phyloP scores from a whole-genome alignment of 2,329 filamentous ascomycete species.

The Neonectria coccinea region DNA sequence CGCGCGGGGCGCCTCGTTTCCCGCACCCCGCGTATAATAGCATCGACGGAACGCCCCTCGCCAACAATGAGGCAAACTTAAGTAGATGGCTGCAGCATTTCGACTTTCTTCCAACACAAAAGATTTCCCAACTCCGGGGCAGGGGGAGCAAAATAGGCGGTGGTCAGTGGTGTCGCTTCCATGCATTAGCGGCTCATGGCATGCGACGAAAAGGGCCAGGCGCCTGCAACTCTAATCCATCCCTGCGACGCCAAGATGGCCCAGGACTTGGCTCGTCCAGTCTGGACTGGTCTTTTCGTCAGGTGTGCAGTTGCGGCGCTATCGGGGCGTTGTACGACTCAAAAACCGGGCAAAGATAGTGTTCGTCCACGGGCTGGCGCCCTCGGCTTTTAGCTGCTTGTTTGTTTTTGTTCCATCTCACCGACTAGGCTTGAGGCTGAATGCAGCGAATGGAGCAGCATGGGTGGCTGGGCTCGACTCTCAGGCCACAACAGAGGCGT shows the following conservation, averaged over 20 bases:
- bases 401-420: no score
- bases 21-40: background rate
- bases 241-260: slow-evolving; percentile 35
- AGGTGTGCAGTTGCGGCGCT: slow-evolving; percentile 30
- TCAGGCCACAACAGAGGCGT: no score
- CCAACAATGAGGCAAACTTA: background rate
- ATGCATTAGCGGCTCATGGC: slow-evolving; percentile 39
- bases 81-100: no score
- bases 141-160: slow-evolving; percentile 31
- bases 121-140: background rate
- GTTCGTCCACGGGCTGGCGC: background rate
- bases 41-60: background rate
- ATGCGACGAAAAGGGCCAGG: slow-evolving; percentile 32
- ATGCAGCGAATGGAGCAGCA: no score
- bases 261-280: slow-evolving; percentile 31
- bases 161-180: slow-evolving; percentile 39
- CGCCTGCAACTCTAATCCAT: slow-evolving; percentile 40
- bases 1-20: background rate
- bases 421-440: no score
- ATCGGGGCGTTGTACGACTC: slow-evolving; percentile 22
- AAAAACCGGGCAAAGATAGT: background rate
- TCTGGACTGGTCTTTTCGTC: slow-evolving; percentile 38
- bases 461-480: no score
- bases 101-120: no score
- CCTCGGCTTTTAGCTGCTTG: no score